A percentile compares a stretch with the other conserved stretches of the same genome.
phyloP scores from a whole-genome alignment of 2,329 filamentous ascomycete species.

The Trichoderma cornu-damae region DNA sequence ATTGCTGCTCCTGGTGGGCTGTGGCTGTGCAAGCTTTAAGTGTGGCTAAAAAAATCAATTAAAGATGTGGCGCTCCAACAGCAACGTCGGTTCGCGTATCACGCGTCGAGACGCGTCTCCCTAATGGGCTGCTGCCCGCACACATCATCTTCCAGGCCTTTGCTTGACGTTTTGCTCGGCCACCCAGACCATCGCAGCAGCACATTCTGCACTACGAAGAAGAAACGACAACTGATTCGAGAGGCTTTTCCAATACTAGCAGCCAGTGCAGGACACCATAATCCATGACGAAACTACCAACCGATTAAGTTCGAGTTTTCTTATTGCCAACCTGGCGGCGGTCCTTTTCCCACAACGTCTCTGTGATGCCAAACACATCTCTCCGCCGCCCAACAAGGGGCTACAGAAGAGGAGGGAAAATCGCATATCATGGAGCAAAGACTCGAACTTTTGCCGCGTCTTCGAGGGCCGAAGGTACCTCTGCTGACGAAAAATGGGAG shows the following conservation, averaged over 20 bases:
- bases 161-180: constrained; percentile 1
- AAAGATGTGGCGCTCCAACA: constrained; percentile 28
- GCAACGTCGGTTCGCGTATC: constrained; percentile 26
- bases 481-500: constrained; percentile 88
- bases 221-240: neutral
- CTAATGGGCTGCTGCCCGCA: constrained; percentile 17
- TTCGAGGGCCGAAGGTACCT: constrained; percentile 76
- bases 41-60: constrained; percentile 31
- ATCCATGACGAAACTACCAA: constrained; percentile 22
- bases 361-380: constrained; percentile 55
- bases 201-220: neutral
- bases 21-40: constrained; percentile 8
- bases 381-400: constrained; percentile 59
- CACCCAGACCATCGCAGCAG: neutral
- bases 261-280: neutral
- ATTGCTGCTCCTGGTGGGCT: constrained; percentile 1
- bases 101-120: constrained; percentile 34
- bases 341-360: constrained; percentile 5
- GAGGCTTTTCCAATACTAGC: neutral
- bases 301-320: constrained; percentile 20
- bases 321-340: constrained; percentile 10
- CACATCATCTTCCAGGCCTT: constrained; percentile 2
- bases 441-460: constrained; percentile 76
- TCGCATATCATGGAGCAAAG: constrained; percentile 63
- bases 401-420: constrained; percentile 63